Percentiles rank a stretch among this genome's conserved stretches.
Conservation (phyloP, 1,139 yeast genomes). For the Lodderomyces theae region DNA sequence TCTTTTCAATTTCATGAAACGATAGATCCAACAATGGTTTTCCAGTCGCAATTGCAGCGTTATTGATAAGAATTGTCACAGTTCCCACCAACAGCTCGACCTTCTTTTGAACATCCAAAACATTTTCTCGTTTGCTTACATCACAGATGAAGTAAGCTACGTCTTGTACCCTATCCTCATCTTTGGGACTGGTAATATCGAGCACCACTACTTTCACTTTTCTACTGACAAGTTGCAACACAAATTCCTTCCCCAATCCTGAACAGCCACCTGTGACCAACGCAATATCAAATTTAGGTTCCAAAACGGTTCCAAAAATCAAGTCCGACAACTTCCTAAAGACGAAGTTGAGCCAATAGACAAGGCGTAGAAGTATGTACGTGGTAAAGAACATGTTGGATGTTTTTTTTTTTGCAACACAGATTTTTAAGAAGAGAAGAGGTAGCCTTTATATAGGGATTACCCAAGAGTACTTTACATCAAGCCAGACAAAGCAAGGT, state of each 20-base stretch:
- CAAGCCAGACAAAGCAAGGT: too few species aligned
- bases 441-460: neutral
- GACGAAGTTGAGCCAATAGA: conserved; percentile 25
- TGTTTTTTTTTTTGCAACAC: neutral
- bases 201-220: conserved; percentile 57
- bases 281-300: conserved; percentile 53
- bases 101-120: conserved; percentile 32
- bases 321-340: conserved; percentile 31
- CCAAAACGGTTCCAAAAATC: conserved; percentile 50
- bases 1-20: conserved; percentile 56
- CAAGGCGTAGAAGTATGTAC: conserved; percentile 7
- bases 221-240: conserved; percentile 36
- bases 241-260: conserved; percentile 75
- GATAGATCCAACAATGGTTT: conserved; percentile 52
- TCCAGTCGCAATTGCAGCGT: conserved; percentile 75
- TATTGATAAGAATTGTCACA: conserved; percentile 69
- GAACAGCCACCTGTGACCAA: conserved; percentile 80
- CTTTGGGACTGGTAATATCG: conserved; percentile 51
- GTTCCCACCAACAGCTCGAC: conserved; percentile 52
- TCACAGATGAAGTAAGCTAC: conserved; percentile 66
- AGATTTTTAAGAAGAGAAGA: neutral
- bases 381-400: conserved; percentile 4
- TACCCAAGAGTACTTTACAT: too few species aligned
- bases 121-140: conserved; percentile 50
- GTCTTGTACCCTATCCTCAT: conserved; percentile 29